Base-by-base conservation (phyloP, 805 yeast species). In the Spathaspora sp. region DNA sequence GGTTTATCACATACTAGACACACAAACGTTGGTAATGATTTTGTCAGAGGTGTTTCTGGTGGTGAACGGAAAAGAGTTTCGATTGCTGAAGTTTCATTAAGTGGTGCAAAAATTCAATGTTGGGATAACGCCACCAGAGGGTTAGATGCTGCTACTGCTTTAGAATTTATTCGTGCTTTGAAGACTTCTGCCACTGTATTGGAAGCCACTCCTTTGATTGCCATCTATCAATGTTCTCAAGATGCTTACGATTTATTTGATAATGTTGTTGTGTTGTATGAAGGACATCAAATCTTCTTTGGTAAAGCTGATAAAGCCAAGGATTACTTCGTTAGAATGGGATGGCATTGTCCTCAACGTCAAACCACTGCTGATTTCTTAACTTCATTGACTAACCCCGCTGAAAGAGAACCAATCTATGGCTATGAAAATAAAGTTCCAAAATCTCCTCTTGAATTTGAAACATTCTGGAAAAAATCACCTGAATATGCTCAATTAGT, bases 81-180 rank as follows among this genome's bases (percentile, higher is more conserved):
- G 10, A 82, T 87, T 57, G 87, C 89, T 14, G 96, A 88, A 67
- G 87, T 87, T 1, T 70, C 86, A 46, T 78, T 86, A 46, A 75
- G 83, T 47, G 81, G 84, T 28, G 85, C 89, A 31, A 68, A 76
- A 8, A 60, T 76, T 17, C 79, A 77, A 58, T 68, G 78, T 55
- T 77, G 82, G 82, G 82, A 88, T 71, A 88, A 88, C 61, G 86
- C 93, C 7, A 88, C 96, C 5, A 80, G 94, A 71, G 96, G 96
- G 60, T 75, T 88, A 52, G 96, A 88, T 68, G 79, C 93, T 3
- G 86, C 93, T 11, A 87, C 94, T 38, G 94, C 96, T 1, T 73
- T 86, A 55, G 91, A 87, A 62, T 87, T 81, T 60, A 75, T 86
- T 43, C 75, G 81, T 55, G 85, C 89, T 18, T 73, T 88, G 54